Conservation (phyloP, 345 rosid species). For the Eucalyptus cloeziana region DNA sequence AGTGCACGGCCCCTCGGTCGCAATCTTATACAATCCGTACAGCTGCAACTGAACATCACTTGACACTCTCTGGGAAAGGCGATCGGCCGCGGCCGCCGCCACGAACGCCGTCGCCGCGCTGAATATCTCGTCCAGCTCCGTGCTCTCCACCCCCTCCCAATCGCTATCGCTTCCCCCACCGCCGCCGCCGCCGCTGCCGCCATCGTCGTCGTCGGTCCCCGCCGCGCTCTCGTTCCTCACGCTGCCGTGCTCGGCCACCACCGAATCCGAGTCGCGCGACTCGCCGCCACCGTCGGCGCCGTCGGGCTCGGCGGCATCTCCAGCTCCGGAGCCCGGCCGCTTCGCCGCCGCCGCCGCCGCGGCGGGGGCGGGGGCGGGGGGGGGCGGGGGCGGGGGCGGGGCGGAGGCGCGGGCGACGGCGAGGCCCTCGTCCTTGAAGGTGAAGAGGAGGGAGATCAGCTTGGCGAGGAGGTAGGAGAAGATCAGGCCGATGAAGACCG, state of each 20-base stretch:
- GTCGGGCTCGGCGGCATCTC: neutral
- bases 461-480: conserved; percentile 92
- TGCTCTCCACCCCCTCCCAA: conserved; percentile 97
- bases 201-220: conserved; percentile 12
- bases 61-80: conserved; percentile 44
- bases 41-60: conserved; percentile 66
- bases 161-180: conserved; percentile 29
- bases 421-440: conserved; percentile 77
- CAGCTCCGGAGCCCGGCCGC: neutral
- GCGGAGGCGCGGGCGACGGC: conserved; percentile 26
- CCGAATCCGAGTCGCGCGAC: conserved; percentile 34
- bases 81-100: conserved; percentile 66
- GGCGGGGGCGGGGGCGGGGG: neutral
- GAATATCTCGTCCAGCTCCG: conserved; percentile 77
- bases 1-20: conserved; percentile 84
- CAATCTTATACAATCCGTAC: conserved; percentile 84
- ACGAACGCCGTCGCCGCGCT: conserved; percentile 80
- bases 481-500: conserved; percentile 61
- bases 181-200: conserved; percentile 8
- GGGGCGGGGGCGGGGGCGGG: conserved; percentile 4
- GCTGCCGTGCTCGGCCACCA: conserved; percentile 74
- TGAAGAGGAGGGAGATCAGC: conserved; percentile 69
- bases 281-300: neutral
- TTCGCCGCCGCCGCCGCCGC: neutral
- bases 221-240: conserved; percentile 46